Evolutionary conservation across 345 rosid genomes (phyloP).

Genomic region (Punica granatum): DNA sequence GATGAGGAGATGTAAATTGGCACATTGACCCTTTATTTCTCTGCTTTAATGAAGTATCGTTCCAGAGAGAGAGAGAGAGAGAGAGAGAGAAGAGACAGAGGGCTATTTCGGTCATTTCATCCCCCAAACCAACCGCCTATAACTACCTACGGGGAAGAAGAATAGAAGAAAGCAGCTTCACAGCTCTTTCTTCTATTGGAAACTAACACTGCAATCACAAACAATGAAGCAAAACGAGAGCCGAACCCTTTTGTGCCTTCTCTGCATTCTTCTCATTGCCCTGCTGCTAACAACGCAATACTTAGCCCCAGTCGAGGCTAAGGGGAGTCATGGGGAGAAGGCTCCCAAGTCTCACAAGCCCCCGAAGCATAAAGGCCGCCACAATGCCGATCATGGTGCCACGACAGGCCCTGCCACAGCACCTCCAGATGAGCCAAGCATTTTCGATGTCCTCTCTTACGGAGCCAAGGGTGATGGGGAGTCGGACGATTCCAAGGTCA

Average conservation of each 20-base stretch:
- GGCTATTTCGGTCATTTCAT: conserved; percentile 8
- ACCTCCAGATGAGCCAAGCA: conserved; percentile 13
- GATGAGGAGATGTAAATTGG: too few species aligned
- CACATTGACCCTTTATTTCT: too few species aligned
- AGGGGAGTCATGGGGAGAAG: conserved; percentile 29
- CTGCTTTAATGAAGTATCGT: too few species aligned
- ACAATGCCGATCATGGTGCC: not conserved
- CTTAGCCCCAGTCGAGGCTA: conserved; percentile 31
- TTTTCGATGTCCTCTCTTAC: conserved; percentile 39
- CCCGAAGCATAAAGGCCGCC: not conserved
- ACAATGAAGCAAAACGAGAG: conserved; percentile 25
- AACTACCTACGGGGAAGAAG: conserved; percentile 18
- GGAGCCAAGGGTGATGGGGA: conserved; percentile 54
- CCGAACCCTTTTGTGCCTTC: conserved; percentile 13
- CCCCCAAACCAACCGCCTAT: conserved; percentile 25
- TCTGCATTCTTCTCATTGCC: conserved; percentile 11
- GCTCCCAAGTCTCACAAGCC: conserved; percentile 23
- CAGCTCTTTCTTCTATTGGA: not conserved
- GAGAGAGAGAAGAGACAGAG: not conserved
- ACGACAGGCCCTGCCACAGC: conserved; percentile 23
- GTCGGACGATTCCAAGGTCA: conserved; percentile 53
- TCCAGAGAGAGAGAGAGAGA: too few species aligned
- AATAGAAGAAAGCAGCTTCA: not conserved
- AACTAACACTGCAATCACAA: not conserved
- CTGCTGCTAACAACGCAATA: conserved; percentile 15